phyloP scores from a whole-genome alignment of 805 yeast genomes.

The Torulaspora gathmanii region DNA sequence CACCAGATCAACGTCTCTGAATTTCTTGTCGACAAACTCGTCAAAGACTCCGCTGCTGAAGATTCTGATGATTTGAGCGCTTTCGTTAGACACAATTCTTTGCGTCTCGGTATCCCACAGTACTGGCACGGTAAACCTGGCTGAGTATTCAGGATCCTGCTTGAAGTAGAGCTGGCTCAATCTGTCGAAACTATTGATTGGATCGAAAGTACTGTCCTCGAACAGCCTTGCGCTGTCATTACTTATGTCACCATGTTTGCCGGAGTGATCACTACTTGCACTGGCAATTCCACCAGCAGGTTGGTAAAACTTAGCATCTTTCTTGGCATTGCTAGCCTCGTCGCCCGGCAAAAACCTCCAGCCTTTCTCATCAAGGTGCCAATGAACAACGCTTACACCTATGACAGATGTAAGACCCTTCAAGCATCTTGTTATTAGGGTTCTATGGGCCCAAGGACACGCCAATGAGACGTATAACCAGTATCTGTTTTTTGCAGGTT shows the following conservation, averaged over 20 bases:
- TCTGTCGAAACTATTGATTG: slow-evolving; percentile 53
- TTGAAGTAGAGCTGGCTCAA: slow-evolving; percentile 69
- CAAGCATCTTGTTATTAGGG: slow-evolving; percentile 63
- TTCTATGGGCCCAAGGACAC: slow-evolving; percentile 95
- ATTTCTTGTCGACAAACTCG: slow-evolving; percentile 43
- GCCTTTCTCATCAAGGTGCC: slow-evolving; percentile 83
- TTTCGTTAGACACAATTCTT: slow-evolving; percentile 88
- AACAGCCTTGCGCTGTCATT: slow-evolving; percentile 24
- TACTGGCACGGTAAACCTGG: slow-evolving; percentile 88
- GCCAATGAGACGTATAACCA: slow-evolving; percentile 84
- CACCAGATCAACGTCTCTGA: slow-evolving; percentile 53
- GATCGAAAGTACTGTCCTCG: slow-evolving; percentile 49
- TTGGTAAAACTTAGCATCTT: slow-evolving; percentile 11
- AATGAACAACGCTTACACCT: slow-evolving; percentile 76
- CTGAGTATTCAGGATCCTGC: slow-evolving; percentile 69
- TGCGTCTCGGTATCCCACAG: slow-evolving; percentile 81
- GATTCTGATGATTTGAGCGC: slow-evolving; percentile 83
- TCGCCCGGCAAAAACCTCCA: slow-evolving; percentile 61
- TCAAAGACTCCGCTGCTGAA: slow-evolving; percentile 68
- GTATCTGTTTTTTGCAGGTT: slow-evolving; percentile 76
- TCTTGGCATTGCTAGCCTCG: slow-evolving; percentile 8
- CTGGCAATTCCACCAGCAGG: slow-evolving; percentile 22
- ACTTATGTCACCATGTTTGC: slow-evolving; percentile 14
- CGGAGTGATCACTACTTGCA: slow-evolving; percentile 8
- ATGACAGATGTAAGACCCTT: slow-evolving; percentile 65